phyloP scores from a whole-genome alignment of 2,329 filamentous ascomycete genomes.

The Penicillium sclerotiorum region DNA sequence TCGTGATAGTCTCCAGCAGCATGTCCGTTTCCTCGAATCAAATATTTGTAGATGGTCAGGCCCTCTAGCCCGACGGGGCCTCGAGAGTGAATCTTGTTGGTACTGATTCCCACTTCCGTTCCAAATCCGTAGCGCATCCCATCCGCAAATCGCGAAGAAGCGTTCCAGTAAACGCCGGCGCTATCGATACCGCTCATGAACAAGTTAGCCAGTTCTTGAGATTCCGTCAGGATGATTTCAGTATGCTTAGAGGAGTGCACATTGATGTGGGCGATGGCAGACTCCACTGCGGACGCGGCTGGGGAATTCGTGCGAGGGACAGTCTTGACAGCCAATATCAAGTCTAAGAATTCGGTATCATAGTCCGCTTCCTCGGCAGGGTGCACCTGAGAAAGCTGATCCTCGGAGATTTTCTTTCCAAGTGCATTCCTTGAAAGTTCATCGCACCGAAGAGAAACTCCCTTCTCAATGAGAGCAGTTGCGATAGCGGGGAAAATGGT shows the following conservation, averaged over 20 bases:
- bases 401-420: constrained; percentile 46
- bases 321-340: constrained; percentile 80
- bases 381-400: constrained; percentile 57
- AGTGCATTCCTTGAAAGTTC: constrained; percentile 66
- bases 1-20: constrained; percentile 71
- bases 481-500: constrained; percentile 72
- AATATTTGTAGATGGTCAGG: constrained; percentile 96
- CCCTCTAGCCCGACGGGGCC: constrained; percentile 94
- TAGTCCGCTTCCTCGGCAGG: constrained; percentile 73
- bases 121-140: constrained; percentile 98
- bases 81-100: constrained; percentile 95
- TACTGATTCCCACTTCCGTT: constrained; percentile 97
- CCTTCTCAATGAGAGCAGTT: constrained; percentile 71
- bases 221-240: constrained; percentile 80
- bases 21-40: constrained; percentile 81
- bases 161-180: constrained; percentile 95
- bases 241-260: constrained; percentile 90
- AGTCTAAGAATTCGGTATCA: constrained; percentile 84
- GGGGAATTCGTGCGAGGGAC: constrained; percentile 51
- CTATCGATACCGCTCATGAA: constrained; percentile 89
- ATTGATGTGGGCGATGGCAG: constrained; percentile 88
- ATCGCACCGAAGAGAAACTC: constrained; percentile 84
- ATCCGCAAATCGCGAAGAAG: constrained; percentile 90
- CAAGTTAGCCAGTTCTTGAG: constrained; percentile 67
- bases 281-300: constrained; percentile 55